Base-by-base conservation (phyloP, 306 rosid species). In the Quercus agrifolia region DNA sequence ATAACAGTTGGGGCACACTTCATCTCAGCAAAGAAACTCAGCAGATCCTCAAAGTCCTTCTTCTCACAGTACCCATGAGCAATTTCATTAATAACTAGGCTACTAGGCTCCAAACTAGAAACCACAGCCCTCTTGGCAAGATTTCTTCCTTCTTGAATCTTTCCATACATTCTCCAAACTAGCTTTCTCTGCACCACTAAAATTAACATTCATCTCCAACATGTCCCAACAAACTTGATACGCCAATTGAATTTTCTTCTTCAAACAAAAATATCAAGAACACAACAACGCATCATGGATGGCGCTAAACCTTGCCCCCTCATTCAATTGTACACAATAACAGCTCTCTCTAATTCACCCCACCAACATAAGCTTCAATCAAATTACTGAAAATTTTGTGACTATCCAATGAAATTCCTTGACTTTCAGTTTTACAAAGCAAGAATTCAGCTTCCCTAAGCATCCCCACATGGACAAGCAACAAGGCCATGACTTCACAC, bases 31-130 rank as follows among this genome's bases (percentile, higher is more conserved):
- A 86, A 91, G 85, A 95, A 91, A 87, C 93, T 86, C 85, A 95
- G 74, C 68, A 90, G 75, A 87, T 93, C 98, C 44, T 87, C 86
- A 30, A 92, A 93, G 77, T 93, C 93, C 84, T 74, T 91, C 92
- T 88, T 90, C 78, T 92, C 88, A 88, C 99, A 93, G 82, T 93
- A 91, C 46, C 94, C 94, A 73, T 52, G 77, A 28, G 91, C 88
- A 86, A 91, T 80, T 72, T 87, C 96, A 88, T 91, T 86, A 46
- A 88, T 82, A 83, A 88, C 84, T 14, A 75, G 80, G 46, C 82
- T 49, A 56, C 85, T 88, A 74, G 86, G 83, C 83, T 78, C 83
- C 73, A 71, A 81, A 21, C 84, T 82, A 14, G 74, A 83, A 71
- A 71, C 80, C 82, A 86, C 64, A 55, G 85, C 87, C 87, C 87